phyloP scores from a whole-genome alignment of 1,284 basidiomycete species.

The Cryptococcus neoformans region DNA sequence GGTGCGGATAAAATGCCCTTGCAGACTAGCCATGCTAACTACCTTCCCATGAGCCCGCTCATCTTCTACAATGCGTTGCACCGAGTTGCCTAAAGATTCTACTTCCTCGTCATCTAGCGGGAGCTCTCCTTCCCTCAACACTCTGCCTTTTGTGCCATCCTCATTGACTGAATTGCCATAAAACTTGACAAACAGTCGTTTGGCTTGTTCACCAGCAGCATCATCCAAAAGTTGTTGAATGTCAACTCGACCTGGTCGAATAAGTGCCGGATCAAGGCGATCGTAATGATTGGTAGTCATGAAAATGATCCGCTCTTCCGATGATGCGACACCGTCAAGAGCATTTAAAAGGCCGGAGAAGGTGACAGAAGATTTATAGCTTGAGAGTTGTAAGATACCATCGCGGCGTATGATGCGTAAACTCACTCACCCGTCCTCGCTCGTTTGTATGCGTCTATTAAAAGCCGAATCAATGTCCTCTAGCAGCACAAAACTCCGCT shows the following conservation, averaged over 20 bases:
- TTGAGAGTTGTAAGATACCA: slow-evolving; percentile 35
- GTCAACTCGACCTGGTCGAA: slow-evolving; percentile 93
- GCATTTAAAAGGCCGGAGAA: slow-evolving; percentile 98
- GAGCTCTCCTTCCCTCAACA: slow-evolving; percentile 35
- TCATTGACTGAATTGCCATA: slow-evolving; percentile 54
- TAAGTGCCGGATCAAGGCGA: slow-evolving; percentile 69
- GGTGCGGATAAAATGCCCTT: slow-evolving; percentile 86
- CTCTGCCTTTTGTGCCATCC: slow-evolving; percentile 20
- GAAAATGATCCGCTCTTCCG: slow-evolving; percentile 96
- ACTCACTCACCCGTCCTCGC: slow-evolving; percentile 71
- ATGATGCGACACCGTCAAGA: slow-evolving; percentile 94
- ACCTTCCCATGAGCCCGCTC: slow-evolving; percentile 55
- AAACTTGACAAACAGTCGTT: slow-evolving; percentile 77
- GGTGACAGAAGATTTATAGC: slow-evolving; percentile 90
- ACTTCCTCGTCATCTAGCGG: slow-evolving; percentile 57
- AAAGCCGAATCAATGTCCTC: slow-evolving; percentile 99
- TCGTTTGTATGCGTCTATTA: slow-evolving; percentile 80
- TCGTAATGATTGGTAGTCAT: slow-evolving; percentile 96
- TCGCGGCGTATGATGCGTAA: not conserved
- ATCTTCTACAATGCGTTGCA: slow-evolving; percentile 57
- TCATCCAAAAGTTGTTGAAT: slow-evolving; percentile 82
- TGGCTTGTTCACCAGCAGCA: slow-evolving; percentile 77
- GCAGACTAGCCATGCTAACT: slow-evolving; percentile 90
- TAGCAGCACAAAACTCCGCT: slow-evolving; percentile 86
- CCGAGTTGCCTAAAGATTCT: slow-evolving; percentile 55